Conservation (phyloP, 2,329 filamentous ascomycete genomes). For the Metarhizium humberi region DNA sequence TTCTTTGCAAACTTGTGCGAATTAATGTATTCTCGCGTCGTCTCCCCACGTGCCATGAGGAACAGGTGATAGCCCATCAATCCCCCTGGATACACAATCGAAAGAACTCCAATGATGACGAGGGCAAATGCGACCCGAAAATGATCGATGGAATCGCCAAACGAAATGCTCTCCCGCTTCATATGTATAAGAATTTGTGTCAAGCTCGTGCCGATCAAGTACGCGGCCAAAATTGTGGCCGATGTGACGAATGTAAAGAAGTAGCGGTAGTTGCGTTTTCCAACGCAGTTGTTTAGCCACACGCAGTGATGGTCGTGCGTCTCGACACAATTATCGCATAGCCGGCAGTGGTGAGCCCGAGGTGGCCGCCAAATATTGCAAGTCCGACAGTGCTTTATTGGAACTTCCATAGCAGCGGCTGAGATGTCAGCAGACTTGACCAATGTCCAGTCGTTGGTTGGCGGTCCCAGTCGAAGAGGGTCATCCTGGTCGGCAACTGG, state of each 20-base stretch:
- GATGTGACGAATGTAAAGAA: constrained; percentile 88
- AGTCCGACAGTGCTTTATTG: constrained; percentile 95
- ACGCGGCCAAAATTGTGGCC: constrained; percentile 66
- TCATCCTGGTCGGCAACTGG: constrained; percentile 66
- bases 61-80: constrained; percentile 86
- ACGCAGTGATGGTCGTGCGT: constrained; percentile 98
- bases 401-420: constrained; percentile 91
- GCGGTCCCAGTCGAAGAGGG: constrained; percentile 69
- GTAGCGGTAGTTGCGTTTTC: constrained; percentile 93
- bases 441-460: constrained; percentile 89
- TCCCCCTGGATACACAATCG: constrained; percentile 70
- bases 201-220: constrained; percentile 68
- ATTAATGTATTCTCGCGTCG: constrained; percentile 91
- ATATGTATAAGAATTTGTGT: constrained; percentile 71
- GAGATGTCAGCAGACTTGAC: constrained; percentile 68
- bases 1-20: constrained; percentile 90
- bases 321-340: constrained; percentile 96
- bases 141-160: constrained; percentile 56
- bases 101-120: constrained; percentile 71
- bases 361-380: constrained; percentile 97
- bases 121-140: constrained; percentile 81
- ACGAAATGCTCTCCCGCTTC: constrained; percentile 52
- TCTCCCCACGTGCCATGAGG: constrained; percentile 83
- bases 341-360: constrained; percentile 88
- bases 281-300: constrained; percentile 98